A percentile compares a stretch with the other conserved stretches of the same genome.
Conservation (phyloP, 176 grass and related monocot species). For the Canna indica region DNA sequence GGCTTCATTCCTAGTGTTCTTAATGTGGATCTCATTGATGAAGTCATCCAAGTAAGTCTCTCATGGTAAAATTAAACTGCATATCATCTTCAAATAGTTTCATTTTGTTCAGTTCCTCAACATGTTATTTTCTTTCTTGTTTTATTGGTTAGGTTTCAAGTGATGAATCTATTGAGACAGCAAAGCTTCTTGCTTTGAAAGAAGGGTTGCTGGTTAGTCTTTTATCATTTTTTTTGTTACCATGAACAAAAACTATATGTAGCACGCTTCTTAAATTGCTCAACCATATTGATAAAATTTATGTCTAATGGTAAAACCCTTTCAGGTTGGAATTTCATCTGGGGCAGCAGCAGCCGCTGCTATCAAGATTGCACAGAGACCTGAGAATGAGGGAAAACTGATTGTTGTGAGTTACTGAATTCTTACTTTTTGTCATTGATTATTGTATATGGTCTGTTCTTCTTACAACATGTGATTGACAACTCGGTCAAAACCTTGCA, state of each 20-base stretch:
- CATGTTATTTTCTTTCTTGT: neutral
- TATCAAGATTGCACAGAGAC: conserved; percentile 14
- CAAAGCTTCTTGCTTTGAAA: conserved; percentile 21
- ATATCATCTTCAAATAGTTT: neutral
- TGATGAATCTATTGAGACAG: conserved; percentile 17
- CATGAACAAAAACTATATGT: neutral
- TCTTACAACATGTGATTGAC: neutral
- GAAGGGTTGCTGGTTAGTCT: conserved; percentile 13
- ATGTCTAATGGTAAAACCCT: neutral
- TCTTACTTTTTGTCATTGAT: neutral
- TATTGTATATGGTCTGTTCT: neutral
- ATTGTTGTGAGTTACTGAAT: conserved; percentile 11
- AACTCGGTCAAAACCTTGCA: too few species aligned
- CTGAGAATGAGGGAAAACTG: conserved; percentile 16
- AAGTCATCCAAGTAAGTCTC: conserved; percentile 7
- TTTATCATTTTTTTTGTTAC: neutral
- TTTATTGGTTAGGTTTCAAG: conserved; percentile 9
- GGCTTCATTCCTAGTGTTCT: conserved; percentile 9
- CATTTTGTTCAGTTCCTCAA: neutral
- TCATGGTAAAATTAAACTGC: neutral
- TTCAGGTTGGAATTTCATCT: conserved; percentile 15
- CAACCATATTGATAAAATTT: neutral
- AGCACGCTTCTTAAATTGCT: neutral
- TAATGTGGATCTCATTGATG: conserved; percentile 4
- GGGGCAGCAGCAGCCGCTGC: conserved; percentile 9